phyloP scores from a whole-genome alignment of 441 rosid genomes.

The Lepidium campestre region DNA sequence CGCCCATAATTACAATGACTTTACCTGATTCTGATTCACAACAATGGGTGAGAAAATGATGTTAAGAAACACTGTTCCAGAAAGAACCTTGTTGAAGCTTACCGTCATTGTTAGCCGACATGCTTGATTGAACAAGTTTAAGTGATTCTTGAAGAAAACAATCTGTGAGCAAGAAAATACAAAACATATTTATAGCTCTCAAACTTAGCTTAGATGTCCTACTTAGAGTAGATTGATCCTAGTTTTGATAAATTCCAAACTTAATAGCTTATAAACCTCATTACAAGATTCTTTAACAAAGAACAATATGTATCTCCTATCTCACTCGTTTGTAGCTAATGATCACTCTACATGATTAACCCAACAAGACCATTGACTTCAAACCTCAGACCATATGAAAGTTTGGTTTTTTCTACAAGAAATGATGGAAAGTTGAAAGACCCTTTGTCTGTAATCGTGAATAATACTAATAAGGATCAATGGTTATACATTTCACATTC shows the following conservation, averaged over 20 bases:
- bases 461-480: neutral
- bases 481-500: neutral
- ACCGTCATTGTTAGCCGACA: neutral
- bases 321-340: neutral
- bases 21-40: slow-evolving; percentile 29
- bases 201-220: neutral
- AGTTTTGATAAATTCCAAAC: neutral
- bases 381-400: neutral
- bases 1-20: slow-evolving; percentile 74
- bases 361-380: neutral
- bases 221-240: neutral
- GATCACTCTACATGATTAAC: neutral
- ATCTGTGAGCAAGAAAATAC: neutral
- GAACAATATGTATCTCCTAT: neutral
- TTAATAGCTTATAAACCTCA: neutral
- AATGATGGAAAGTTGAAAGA: neutral
- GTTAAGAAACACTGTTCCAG: neutral
- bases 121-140: neutral
- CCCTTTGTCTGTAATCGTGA: neutral
- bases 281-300: neutral
- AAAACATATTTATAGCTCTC: neutral
- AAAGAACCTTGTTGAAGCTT: neutral
- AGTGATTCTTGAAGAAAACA: neutral
- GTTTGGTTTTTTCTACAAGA: neutral
- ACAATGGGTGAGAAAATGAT: neutral